Percentiles rank a stretch among this genome's conserved stretches.
Conservation (phyloP, 192 early-diverging fungal genomes). For the Helicostylum pulchrum region DNA sequence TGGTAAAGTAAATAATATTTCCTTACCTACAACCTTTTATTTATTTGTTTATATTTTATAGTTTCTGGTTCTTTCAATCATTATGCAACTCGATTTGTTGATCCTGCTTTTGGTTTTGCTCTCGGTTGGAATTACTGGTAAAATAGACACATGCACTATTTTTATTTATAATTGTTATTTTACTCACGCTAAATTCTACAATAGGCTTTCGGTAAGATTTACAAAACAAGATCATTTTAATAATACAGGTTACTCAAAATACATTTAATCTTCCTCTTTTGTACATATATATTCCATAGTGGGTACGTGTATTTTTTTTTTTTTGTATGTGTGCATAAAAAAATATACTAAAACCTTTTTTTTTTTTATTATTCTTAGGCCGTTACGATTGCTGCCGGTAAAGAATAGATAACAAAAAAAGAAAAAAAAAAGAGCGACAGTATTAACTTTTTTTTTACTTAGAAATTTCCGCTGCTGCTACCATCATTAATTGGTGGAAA, state of each 20-base stretch:
- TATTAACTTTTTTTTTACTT: constrained; percentile 22
- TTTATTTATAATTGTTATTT: constrained; percentile 23
- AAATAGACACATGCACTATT: background rate
- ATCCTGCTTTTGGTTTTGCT: constrained; percentile 69
- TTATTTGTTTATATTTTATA: background rate
- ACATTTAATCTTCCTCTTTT: background rate
- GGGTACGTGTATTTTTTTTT: background rate
- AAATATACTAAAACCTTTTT: background rate
- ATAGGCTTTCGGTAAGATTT: background rate
- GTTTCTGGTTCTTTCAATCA: constrained; percentile 73
- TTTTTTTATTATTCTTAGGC: constrained; percentile 17
- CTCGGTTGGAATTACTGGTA: constrained; percentile 61
- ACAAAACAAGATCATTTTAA: background rate
- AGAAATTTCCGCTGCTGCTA: constrained; percentile 79
- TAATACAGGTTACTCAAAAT: background rate
- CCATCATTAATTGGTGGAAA: constrained; percentile 74
- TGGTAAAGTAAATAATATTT: constrained; percentile 17
- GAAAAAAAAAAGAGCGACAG: background rate
- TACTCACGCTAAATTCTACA: background rate
- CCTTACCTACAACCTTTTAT: background rate
- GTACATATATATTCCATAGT: background rate
- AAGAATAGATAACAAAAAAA: background rate
- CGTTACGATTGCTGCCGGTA: constrained; percentile 36
- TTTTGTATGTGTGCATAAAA: too few species aligned
- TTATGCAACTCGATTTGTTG: constrained; percentile 72